phyloP scores from a whole-genome alignment of 179 eudicot species.

The Vitellaria paradoxa region DNA sequence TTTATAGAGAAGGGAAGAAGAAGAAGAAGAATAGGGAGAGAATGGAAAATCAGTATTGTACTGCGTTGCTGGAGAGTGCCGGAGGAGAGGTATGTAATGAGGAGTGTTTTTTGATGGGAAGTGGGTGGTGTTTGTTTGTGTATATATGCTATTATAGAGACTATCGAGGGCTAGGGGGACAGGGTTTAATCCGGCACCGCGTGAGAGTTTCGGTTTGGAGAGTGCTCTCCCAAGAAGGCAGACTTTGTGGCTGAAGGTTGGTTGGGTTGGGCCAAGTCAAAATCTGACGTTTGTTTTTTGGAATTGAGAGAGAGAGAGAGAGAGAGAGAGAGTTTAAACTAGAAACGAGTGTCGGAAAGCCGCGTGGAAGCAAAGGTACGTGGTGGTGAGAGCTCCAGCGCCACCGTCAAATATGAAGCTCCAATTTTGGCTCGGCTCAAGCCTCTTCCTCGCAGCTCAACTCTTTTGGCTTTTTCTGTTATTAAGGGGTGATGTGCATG shows the following conservation, averaged over 20 bases:
- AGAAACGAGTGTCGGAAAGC: background rate
- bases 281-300: background rate
- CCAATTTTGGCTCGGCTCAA: too few species aligned
- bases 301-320: background rate
- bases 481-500: too few species aligned
- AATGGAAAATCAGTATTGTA: too few species aligned
- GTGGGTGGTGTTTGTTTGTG: background rate
- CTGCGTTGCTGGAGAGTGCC: background rate
- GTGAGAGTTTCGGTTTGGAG: background rate
- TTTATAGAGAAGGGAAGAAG: too few species aligned
- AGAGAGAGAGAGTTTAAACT: background rate
- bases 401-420: background rate
- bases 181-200: background rate
- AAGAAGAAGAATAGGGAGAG: too few species aligned
- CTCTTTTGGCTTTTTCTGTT: too few species aligned
- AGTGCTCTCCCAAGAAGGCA: background rate
- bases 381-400: background rate
- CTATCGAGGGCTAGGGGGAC: background rate
- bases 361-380: constrained; percentile 9
- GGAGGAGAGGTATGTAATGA: background rate
- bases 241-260: constrained; percentile 10
- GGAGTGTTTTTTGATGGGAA: background rate
- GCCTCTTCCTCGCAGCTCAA: too few species aligned
- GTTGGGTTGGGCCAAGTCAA: constrained; percentile 17
- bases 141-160: background rate